These are phyloP conservation scores for Bolboschoenus planiculmis DNA, from an alignment of 176 grass and related monocot species.

Conservation along the genomic window DNA sequence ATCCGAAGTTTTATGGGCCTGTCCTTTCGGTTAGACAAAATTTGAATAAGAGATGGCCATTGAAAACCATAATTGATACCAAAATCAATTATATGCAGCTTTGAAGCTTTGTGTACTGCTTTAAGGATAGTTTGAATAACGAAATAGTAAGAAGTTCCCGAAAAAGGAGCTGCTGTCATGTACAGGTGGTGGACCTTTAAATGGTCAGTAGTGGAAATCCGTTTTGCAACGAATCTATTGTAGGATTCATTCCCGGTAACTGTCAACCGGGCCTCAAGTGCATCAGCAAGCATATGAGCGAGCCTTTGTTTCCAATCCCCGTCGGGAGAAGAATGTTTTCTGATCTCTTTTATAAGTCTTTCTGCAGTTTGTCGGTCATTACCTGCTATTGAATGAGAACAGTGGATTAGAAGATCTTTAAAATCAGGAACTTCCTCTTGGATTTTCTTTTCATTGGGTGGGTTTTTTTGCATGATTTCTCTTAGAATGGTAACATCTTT, in stretches of 20 bases:
- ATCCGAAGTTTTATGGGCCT: constrained; percentile 18
- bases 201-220: constrained; percentile 1
- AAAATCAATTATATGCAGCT: constrained; percentile 27
- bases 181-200: constrained; percentile 27
- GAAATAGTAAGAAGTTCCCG: neutral
- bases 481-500: constrained; percentile 20
- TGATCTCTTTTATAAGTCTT: constrained; percentile 27
- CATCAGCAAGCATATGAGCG: constrained; percentile 25
- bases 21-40: neutral
- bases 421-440: constrained; percentile 34
- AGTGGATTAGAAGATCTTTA: constrained; percentile 23
- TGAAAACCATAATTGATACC: constrained; percentile 7
- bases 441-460: neutral
- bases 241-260: constrained; percentile 30
- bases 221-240: constrained; percentile 19
- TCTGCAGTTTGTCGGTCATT: constrained; percentile 25
- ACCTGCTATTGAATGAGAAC: constrained; percentile 28
- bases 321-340: constrained; percentile 22
- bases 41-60: constrained; percentile 20
- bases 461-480: constrained; percentile 22
- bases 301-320: constrained; percentile 30
- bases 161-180: neutral
- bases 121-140: constrained; percentile 17
- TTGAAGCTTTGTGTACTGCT: neutral
- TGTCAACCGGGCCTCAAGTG: constrained; percentile 23